Evolutionary conservation across 441 rosid species (phyloP).

Genomic region (Cnidoscolus chayamansa): DNA sequence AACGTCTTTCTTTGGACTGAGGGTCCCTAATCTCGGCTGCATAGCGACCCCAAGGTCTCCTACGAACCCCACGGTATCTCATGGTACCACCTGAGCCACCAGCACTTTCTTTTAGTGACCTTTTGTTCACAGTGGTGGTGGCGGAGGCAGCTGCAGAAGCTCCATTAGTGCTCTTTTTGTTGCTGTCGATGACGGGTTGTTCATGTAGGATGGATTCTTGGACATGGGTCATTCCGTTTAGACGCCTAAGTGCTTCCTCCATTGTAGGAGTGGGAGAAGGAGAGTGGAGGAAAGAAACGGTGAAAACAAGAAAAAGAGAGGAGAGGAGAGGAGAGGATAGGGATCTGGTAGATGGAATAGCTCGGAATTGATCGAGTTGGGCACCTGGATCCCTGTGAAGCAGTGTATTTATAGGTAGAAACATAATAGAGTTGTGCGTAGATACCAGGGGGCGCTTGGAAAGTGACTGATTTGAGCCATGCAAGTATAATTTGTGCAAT

Average conservation of each 20-base stretch:
- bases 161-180: slow-evolving; percentile 23
- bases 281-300: background rate
- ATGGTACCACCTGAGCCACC: slow-evolving; percentile 30
- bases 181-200: slow-evolving; percentile 9
- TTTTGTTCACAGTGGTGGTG: slow-evolving; percentile 34
- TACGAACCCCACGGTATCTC: slow-evolving; percentile 90
- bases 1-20: slow-evolving; percentile 73
- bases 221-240: slow-evolving; percentile 31
- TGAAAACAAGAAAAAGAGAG: background rate
- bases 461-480: slow-evolving; percentile 18
- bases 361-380: background rate
- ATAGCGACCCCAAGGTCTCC: slow-evolving; percentile 95
- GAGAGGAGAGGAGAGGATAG: background rate
- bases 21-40: slow-evolving; percentile 98
- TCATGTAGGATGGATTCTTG: slow-evolving; percentile 24
- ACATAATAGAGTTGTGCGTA: background rate
- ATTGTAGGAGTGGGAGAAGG: slow-evolving; percentile 17
- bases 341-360: background rate
- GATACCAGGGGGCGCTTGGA: background rate
- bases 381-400: slow-evolving; percentile 16
- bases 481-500: slow-evolving; percentile 3
- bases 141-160: slow-evolving; percentile 10
- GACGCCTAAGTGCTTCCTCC: slow-evolving; percentile 70
- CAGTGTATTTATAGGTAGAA: slow-evolving; percentile 29
- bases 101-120: slow-evolving; percentile 37